Conservation (phyloP, 345 rosid species). For the Sapria himalayana region DNA sequence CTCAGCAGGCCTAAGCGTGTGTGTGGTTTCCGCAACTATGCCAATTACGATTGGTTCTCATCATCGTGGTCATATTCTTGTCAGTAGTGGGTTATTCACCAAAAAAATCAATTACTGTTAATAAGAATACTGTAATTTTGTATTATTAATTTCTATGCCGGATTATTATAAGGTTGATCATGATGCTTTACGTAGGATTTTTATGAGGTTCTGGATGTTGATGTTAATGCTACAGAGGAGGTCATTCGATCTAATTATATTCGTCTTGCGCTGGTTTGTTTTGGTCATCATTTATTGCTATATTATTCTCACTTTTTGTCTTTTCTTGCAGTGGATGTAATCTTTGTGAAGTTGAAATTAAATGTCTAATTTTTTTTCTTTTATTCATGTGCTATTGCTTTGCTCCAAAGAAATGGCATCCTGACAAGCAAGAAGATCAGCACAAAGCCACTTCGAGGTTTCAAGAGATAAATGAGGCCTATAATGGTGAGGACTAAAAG, state of each 20-base stretch:
- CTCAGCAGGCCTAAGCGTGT: too few species aligned
- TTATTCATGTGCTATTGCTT: slow-evolving; percentile 1
- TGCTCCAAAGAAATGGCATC: slow-evolving; percentile 89
- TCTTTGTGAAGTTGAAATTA: background rate
- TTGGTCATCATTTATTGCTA: background rate
- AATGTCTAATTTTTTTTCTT: background rate
- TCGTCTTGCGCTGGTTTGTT: slow-evolving; percentile 71
- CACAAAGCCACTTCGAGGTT: slow-evolving; percentile 51
- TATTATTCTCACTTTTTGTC: background rate
- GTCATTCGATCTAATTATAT: slow-evolving; percentile 79
- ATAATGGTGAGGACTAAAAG: slow-evolving; percentile 69
- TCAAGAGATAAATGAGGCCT: slow-evolving; percentile 97
- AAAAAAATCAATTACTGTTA: too few species aligned
- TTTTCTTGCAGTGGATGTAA: background rate
- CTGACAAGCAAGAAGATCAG: slow-evolving; percentile 58
- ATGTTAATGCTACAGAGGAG: slow-evolving; percentile 63
- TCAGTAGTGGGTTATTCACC: too few species aligned
- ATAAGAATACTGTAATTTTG: too few species aligned
- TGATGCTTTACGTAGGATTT: slow-evolving; percentile 36
- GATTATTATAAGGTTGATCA: too few species aligned
- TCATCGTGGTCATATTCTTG: too few species aligned
- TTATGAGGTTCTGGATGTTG: slow-evolving; percentile 70
- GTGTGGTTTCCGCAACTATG: too few species aligned
- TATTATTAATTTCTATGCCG: too few species aligned
- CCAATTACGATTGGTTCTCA: too few species aligned